Evolutionary conservation across 1,139 yeast genomes (phyloP).

Genomic region (Eremothecium gossypii): DNA sequence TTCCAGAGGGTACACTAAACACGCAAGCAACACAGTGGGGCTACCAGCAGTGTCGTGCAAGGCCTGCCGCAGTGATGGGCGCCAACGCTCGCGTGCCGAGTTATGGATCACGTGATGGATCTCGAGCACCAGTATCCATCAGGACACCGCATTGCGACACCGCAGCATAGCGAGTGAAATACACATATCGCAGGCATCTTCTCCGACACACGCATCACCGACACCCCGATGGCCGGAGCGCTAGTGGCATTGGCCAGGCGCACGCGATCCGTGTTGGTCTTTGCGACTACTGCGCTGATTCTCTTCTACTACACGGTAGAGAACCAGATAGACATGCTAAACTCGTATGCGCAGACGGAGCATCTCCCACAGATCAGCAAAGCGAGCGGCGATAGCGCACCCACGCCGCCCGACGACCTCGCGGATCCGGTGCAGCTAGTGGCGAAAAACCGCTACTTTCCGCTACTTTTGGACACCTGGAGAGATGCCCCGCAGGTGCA

Average conservation of each 20-base stretch:
- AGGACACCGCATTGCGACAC: too few species aligned
- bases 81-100: too few species aligned
- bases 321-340: constrained; percentile 30
- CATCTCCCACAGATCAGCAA: constrained; percentile 24
- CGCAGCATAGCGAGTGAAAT: too few species aligned
- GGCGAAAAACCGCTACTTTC: constrained; percentile 34
- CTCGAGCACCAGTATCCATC: too few species aligned
- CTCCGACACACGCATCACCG: too few species aligned
- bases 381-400: not conserved
- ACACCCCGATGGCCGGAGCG: too few species aligned
- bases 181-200: too few species aligned
- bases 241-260: not conserved
- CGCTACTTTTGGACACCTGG: constrained; percentile 21
- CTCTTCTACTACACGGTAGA: constrained; percentile 30
- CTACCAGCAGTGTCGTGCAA: too few species aligned
- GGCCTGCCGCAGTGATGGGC: too few species aligned
- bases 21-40: too few species aligned
- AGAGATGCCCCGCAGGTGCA: not conserved
- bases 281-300: constrained; percentile 23
- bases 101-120: too few species aligned
- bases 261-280: constrained; percentile 19
- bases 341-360: constrained; percentile 30
- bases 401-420: not conserved
- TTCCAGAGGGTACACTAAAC: too few species aligned
- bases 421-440: constrained; percentile 11